Percentiles rank a stretch among this genome's conserved stretches.
phyloP scores from a whole-genome alignment of 1,284 basidiomycete genomes.

The Ustilago lituana region DNA sequence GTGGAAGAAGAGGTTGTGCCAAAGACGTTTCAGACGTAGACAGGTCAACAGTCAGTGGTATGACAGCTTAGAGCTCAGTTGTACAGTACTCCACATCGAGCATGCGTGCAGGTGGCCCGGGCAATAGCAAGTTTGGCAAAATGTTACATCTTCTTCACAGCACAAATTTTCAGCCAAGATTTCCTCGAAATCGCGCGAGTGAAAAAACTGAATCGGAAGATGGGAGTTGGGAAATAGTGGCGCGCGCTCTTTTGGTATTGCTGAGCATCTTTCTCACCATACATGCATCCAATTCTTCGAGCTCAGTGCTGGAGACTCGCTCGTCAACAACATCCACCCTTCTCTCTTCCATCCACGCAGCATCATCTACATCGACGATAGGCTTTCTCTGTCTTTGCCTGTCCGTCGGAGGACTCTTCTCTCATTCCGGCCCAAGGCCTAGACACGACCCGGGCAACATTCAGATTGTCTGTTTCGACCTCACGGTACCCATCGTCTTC shows the following conservation, averaged over 20 bases:
- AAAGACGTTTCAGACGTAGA: too few relatives aligned
- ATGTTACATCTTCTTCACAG: conserved; percentile 8
- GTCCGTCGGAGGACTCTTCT: too few relatives aligned
- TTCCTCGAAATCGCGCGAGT: conserved; percentile 3
- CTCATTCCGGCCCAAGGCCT: neutral
- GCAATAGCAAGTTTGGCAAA: too few relatives aligned
- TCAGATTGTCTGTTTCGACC: too few relatives aligned
- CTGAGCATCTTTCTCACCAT: conserved; percentile 14
- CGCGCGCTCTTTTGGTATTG: conserved; percentile 5
- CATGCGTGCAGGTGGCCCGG: too few relatives aligned
- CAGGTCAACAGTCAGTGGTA: too few relatives aligned
- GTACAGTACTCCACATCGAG: conserved; percentile 12
- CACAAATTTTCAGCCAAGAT: neutral
- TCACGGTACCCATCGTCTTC: too few relatives aligned
- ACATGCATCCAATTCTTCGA: conserved; percentile 4
- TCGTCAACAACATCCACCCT: neutral
- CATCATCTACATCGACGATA: neutral
- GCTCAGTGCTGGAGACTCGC: neutral
- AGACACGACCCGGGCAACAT: neutral
- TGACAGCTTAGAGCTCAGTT: too few relatives aligned
- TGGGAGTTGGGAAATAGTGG: conserved; percentile 23
- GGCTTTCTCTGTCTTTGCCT: too few relatives aligned
- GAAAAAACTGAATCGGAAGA: conserved; percentile 30
- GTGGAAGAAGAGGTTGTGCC: too few relatives aligned
- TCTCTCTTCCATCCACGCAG: conserved; percentile 1